phyloP scores from a whole-genome alignment of 257 asterid genomes.

The Penstemon eatonii region DNA sequence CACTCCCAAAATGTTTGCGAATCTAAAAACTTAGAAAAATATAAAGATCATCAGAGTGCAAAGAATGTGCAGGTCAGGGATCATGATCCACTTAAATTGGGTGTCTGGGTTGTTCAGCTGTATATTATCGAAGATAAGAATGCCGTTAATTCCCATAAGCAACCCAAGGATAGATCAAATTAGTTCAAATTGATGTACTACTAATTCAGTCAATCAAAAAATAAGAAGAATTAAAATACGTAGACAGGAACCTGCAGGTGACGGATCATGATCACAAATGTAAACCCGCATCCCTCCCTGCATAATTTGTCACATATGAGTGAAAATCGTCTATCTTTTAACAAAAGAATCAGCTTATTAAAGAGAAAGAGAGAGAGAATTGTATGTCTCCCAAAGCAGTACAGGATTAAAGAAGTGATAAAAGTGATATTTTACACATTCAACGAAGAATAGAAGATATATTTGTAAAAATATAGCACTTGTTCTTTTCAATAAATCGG shows the following conservation, averaged over 20 bases:
- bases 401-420: background rate
- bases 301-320: constrained; percentile 33
- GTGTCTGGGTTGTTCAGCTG: background rate
- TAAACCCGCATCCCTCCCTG: constrained; percentile 82
- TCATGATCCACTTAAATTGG: background rate
- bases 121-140: background rate
- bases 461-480: background rate
- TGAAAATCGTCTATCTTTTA: constrained; percentile 19
- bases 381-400: background rate
- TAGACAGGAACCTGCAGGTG: constrained; percentile 71
- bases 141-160: background rate
- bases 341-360: background rate
- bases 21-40: background rate
- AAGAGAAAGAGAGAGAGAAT: constrained; percentile 2
- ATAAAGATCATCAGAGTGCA: background rate
- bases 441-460: background rate
- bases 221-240: constrained; percentile 12
- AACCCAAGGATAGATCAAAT: constrained; percentile 11
- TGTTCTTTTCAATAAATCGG: constrained; percentile 6
- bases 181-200: background rate
- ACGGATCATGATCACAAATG: constrained; percentile 73
- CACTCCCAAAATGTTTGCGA: background rate
- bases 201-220: background rate
- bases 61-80: constrained; percentile 1
- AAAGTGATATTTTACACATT: background rate